Percentiles rank a stretch among this genome's conserved stretches.
Evolutionary conservation across 495 filamentous ascomycete species (phyloP).

Genomic region (Daldinia bambusicola): DNA sequence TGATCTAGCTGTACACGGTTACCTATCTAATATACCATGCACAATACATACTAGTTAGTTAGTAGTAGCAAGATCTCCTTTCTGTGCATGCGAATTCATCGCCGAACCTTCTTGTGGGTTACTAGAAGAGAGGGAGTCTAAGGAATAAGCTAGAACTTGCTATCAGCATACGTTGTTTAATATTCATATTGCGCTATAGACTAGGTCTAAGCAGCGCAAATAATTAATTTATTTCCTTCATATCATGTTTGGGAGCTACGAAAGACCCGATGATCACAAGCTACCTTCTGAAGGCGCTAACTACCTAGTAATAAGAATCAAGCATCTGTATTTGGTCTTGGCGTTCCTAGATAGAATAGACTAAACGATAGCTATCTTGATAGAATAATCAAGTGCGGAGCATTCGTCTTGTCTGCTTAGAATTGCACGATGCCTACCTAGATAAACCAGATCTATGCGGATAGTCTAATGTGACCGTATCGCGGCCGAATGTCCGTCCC

Average conservation of each 20-base stretch:
- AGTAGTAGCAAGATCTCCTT: conserved; percentile 21
- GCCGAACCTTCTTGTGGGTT: conserved; percentile 22
- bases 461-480: conserved; percentile 42
- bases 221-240: conserved; percentile 10
- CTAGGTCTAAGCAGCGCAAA: not conserved
- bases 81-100: conserved; percentile 27
- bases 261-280: conserved; percentile 13
- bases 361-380: conserved; percentile 9
- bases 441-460: conserved; percentile 43
- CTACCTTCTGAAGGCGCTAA: conserved; percentile 3
- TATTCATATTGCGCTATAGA: conserved; percentile 22
- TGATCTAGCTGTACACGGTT: conserved; percentile 40
- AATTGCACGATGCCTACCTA: conserved; percentile 31
- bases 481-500: conserved; percentile 33
- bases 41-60: too few species aligned
- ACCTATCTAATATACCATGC: conserved; percentile 20
- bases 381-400: conserved; percentile 16
- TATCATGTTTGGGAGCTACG: conserved; percentile 1
- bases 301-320: not conserved
- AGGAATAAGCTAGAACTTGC: conserved; percentile 2
- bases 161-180: conserved; percentile 23
- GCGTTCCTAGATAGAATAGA: conserved; percentile 26
- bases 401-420: conserved; percentile 34
- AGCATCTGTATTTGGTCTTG: conserved; percentile 18
- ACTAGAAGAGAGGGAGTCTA: conserved; percentile 13